Percentiles rank a stretch among this genome's conserved stretches.
Evolutionary conservation across 208 protist species (phyloP).

Genomic region (Novymonas esmeraldas): DNA sequence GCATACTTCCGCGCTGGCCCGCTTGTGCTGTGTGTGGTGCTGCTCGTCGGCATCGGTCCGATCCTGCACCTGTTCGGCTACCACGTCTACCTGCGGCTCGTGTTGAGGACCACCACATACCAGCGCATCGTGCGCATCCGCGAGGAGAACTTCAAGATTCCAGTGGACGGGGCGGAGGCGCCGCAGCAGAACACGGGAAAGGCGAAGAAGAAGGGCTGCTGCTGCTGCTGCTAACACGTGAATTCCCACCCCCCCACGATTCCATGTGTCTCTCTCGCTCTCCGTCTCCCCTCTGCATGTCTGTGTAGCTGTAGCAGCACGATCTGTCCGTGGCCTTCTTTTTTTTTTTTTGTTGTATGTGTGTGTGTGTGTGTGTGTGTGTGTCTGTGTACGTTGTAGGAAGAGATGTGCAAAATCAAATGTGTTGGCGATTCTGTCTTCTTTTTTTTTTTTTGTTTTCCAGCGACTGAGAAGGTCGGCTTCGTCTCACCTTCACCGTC

Average conservation of each 20-base stretch:
- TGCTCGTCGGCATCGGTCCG: constrained; percentile 37
- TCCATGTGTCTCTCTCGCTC: too few relatives aligned
- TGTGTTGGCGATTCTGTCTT: too few relatives aligned
- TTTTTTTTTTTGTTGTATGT: neutral
- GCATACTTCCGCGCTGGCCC: constrained; percentile 64
- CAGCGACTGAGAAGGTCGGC: too few relatives aligned
- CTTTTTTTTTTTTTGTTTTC: too few relatives aligned
- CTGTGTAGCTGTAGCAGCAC: neutral
- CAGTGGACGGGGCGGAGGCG: neutral
- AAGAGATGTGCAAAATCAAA: too few relatives aligned
- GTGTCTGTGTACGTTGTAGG: too few relatives aligned
- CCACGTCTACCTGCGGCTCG: constrained; percentile 55
- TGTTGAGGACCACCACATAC: constrained; percentile 58
- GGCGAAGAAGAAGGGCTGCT: neutral
- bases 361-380: neutral
- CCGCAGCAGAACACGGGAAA: too few relatives aligned
- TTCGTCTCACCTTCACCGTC: too few relatives aligned
- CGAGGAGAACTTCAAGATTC: constrained; percentile 14
- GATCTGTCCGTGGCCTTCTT: neutral
- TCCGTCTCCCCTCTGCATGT: neutral
- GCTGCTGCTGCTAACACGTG: constrained; percentile 14
- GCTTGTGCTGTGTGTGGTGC: constrained; percentile 45
- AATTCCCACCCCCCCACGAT: too few relatives aligned
- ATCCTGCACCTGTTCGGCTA: constrained; percentile 65
- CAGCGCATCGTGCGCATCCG: constrained; percentile 58